Base-by-base conservation (phyloP, 2,329 filamentous ascomycete species). In the Chaetomiaceae sp. region DNA sequence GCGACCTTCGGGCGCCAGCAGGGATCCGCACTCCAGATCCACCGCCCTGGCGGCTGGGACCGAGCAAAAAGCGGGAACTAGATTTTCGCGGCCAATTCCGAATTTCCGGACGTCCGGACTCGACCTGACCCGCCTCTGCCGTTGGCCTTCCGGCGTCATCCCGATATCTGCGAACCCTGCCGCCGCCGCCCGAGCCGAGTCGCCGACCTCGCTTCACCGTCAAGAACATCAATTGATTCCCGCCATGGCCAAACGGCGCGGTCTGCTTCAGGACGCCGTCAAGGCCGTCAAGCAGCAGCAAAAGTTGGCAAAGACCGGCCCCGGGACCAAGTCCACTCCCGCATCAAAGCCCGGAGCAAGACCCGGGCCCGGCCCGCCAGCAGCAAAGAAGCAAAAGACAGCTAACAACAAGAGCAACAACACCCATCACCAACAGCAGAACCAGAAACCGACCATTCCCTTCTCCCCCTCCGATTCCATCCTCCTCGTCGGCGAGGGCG, bases 401-500 rank as follows among this genome's bases (percentile, higher is more conserved):
- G 42, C n/a, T 19, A 44, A 34, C 38, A 43, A 17, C n/a, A 51
- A n/a, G 14, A 22, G 39, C 39, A 49, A 19, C 6, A 56, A 45
- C 17, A 17, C 7, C 1, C 34, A 23, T 5, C 50, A 23, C 8
- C 50, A 34, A 6, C 54, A 56, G 15, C 51, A 51, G 14, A 49
- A 58, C 47, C 56, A 56, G 29, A 48, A 49, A 36, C 50, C 53
- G 20, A 56, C 50, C 4, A 83, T 91, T 20, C 88, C 88, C 15
- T 91, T 92, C 69, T 69, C 76, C 22, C 72, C 79, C 36, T 71
- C 79, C 62, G 82, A 91, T 60, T 73, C 79, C 62, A 89, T 92
- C 58, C 81, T 94, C 6, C 80, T 92, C 3, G 72, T 92, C 47
- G 89, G 89, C 63, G 89, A 94, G 66, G 89, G 83, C 60, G 89